Conservation (phyloP, 345 rosid species). For the Eucalyptus caleyi region DNA sequence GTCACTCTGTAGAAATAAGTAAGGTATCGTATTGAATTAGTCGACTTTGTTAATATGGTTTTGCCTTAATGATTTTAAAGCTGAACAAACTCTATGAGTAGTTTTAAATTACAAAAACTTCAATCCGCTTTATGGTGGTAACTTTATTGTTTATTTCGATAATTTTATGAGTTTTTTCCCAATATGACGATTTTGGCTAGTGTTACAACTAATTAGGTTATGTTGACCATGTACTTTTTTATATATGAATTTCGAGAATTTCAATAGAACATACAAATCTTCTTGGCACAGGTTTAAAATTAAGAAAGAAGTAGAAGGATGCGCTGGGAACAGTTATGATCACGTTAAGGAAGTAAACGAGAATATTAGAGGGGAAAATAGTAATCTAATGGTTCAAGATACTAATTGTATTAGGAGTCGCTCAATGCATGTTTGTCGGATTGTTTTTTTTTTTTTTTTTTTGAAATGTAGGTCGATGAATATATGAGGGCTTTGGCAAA, state of each 20-base stretch:
- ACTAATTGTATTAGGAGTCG: accelerated
- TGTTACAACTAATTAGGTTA: not conserved
- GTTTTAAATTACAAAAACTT: too few species aligned
- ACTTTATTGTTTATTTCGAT: not conserved
- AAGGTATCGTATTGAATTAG: too few species aligned
- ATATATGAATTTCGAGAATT: too few species aligned
- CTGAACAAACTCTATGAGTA: too few species aligned
- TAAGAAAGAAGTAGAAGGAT: too few species aligned
- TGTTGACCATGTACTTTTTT: too few species aligned
- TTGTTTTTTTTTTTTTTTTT: not conserved
- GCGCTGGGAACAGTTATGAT: not conserved
- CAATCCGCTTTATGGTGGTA: not conserved
- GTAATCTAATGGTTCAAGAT: not conserved
- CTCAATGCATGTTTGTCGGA: not conserved
- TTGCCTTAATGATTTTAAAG: too few species aligned
- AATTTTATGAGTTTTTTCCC: not conserved
- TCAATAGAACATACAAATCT: accelerated
- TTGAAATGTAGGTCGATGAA: too few species aligned
- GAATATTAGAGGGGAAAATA: not conserved
- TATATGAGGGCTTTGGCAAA: too few species aligned
- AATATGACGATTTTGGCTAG: not conserved
- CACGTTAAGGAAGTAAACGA: accelerated
- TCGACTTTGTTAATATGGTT: too few species aligned
- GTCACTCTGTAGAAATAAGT: too few species aligned
- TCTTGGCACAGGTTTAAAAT: not conserved